These are phyloP conservation scores for Histomonas meleagridis DNA, from an alignment of 208 protist species.

Conservation along the genomic window DNA sequence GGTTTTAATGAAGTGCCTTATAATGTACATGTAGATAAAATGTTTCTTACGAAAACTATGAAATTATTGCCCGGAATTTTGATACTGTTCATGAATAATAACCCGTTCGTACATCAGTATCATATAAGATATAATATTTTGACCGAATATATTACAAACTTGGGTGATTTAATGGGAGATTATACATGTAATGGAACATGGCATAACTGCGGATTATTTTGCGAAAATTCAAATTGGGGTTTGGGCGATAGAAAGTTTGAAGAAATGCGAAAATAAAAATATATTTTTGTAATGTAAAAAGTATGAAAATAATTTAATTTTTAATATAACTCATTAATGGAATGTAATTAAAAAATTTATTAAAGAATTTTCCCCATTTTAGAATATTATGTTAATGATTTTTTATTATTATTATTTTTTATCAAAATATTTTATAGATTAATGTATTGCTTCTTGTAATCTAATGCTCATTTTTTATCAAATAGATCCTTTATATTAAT, in stretches of 20 bases:
- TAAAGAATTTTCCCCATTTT: no score
- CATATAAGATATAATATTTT: conserved; percentile 3
- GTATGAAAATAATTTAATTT: no score
- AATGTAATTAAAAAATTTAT: no score
- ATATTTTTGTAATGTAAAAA: no score
- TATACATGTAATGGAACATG: background rate
- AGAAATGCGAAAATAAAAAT: background rate
- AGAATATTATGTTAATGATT: no score
- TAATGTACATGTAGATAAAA: background rate
- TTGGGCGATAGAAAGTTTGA: background rate
- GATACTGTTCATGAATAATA: background rate
- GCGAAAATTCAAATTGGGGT: background rate
- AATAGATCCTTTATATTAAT: no score
- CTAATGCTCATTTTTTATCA: no score
- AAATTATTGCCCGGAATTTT: background rate
- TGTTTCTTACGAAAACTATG: background rate
- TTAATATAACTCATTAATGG: no score
- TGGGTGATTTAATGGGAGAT: background rate
- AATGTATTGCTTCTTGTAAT: no score
- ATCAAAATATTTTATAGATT: no score
- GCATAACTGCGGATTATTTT: background rate
- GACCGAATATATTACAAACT: background rate
- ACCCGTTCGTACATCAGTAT: background rate
- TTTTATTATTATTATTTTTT: no score
- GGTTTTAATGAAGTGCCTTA: conserved; percentile 10